A percentile compares a stretch with the other conserved stretches of the same genome.
phyloP scores from a whole-genome alignment of 1,284 basidiomycete species.

The Moesziomyces sp. region DNA sequence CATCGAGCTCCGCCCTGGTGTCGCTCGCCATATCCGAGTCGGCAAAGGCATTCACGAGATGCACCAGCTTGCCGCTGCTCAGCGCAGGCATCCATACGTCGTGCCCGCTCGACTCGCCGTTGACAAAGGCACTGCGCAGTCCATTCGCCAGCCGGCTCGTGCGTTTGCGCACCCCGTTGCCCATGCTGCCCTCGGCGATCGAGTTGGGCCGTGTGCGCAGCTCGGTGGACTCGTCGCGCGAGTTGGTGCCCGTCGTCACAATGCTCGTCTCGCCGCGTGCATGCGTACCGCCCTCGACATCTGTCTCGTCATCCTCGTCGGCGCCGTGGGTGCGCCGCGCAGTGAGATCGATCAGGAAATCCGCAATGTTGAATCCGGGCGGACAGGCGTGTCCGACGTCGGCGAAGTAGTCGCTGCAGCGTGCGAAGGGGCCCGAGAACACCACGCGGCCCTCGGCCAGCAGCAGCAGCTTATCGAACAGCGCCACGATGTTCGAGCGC shows the following conservation, averaged over 20 bases:
- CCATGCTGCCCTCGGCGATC: constrained; percentile 72
- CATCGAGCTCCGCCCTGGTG: constrained; percentile 76
- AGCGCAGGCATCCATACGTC: constrained; percentile 64
- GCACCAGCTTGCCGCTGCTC: constrained; percentile 72
- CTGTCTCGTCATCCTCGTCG: constrained; percentile 1
- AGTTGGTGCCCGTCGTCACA: constrained; percentile 32
- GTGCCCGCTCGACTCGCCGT: constrained; percentile 70
- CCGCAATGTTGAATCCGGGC: constrained; percentile 94
- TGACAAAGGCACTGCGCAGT: constrained; percentile 70
- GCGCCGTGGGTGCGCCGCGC: constrained; percentile 11
- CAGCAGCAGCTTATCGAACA: constrained; percentile 91
- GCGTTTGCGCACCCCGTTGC: constrained; percentile 69
- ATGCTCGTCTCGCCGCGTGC: constrained; percentile 25
- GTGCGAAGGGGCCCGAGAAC: constrained; percentile 80
- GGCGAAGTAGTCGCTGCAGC: constrained; percentile 83
- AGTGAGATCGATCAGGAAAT: constrained; percentile 69
- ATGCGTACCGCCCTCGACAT: constrained; percentile 19
- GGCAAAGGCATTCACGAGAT: constrained; percentile 80
- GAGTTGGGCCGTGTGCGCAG: constrained; percentile 71
- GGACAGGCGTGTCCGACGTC: constrained; percentile 85
- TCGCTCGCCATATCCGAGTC: constrained; percentile 76
- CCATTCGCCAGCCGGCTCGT: constrained; percentile 79
- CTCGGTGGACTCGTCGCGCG: constrained; percentile 70
- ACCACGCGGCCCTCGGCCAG: constrained; percentile 77
- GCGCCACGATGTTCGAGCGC: constrained; percentile 93